Conservation (phyloP, 2,329 filamentous ascomycete species). For the Pestalotiopsis sp. region DNA sequence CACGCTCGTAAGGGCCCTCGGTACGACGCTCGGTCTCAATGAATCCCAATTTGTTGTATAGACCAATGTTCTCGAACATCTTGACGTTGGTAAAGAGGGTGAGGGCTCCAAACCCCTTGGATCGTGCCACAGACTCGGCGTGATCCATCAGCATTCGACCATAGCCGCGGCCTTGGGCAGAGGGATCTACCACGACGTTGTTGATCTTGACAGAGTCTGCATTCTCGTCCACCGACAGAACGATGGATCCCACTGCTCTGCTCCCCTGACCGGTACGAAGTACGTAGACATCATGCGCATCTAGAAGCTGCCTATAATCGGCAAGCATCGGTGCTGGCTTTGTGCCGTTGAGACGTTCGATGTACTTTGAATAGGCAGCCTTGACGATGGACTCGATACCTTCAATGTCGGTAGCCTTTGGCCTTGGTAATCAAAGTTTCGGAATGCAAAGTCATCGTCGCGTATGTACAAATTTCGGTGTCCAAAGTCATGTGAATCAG, state of each 20-base stretch:
- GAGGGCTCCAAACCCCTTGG: slow-evolving; percentile 14
- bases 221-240: slow-evolving; percentile 18
- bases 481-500: neutral
- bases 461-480: neutral
- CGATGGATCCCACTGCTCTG: slow-evolving; percentile 31
- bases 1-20: slow-evolving; percentile 36
- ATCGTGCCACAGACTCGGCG: slow-evolving; percentile 18
- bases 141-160: slow-evolving; percentile 24
- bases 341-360: slow-evolving; percentile 23
- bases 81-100: slow-evolving; percentile 23
- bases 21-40: slow-evolving; percentile 29
- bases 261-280: slow-evolving; percentile 2
- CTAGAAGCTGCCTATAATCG: slow-evolving; percentile 34
- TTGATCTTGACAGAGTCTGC: slow-evolving; percentile 19
- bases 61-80: slow-evolving; percentile 24
- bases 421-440: neutral
- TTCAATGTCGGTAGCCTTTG: neutral
- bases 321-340: slow-evolving; percentile 38
- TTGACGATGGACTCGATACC: slow-evolving; percentile 7
- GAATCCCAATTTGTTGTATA: slow-evolving; percentile 31
- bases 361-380: slow-evolving; percentile 13
- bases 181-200: slow-evolving; percentile 24
- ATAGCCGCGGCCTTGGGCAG: slow-evolving; percentile 21
- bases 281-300: slow-evolving; percentile 15
- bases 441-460: neutral